Evolutionary conservation across 2,329 filamentous ascomycete genomes (phyloP).

Genomic region (Colletotrichum tropicale): DNA sequence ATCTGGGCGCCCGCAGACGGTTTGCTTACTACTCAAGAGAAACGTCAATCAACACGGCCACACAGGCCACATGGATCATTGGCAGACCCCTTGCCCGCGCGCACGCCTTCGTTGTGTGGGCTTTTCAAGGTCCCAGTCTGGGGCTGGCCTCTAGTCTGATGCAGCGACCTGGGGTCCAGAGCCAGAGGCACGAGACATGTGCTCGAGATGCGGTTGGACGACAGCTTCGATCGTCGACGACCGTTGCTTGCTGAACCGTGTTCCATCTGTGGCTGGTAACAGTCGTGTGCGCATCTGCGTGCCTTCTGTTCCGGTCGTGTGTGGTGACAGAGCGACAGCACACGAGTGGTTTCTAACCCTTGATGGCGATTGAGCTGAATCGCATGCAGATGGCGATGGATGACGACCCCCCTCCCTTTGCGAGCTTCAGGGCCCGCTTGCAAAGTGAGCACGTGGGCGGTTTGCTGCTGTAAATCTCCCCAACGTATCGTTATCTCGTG

Average conservation of each 20-base stretch:
- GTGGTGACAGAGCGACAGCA: background rate
- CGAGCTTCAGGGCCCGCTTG: background rate
- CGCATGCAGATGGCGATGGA: background rate
- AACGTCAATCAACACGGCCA: conserved; percentile 8
- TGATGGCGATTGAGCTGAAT: background rate
- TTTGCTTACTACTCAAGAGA: background rate
- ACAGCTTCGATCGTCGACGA: background rate
- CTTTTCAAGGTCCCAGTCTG: background rate
- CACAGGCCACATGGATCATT: conserved; percentile 5
- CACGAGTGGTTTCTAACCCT: background rate
- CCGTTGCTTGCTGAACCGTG: background rate
- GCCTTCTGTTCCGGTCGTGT: background rate
- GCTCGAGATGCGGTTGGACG: conserved; percentile 3
- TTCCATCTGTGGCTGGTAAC: background rate
- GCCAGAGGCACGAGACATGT: conserved; percentile 17
- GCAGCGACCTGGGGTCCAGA: background rate
- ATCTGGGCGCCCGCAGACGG: background rate
- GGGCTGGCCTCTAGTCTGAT: background rate
- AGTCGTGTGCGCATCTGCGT: background rate
- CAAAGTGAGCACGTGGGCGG: conserved; percentile 12
- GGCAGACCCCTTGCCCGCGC: background rate
- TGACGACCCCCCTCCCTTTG: background rate
- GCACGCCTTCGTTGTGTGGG: conserved; percentile 3
- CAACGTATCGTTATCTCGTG: background rate
- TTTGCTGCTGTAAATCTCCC: background rate